Evolutionary conservation across 441 rosid genomes (phyloP).

Genomic region (Populus tomentosa): DNA sequence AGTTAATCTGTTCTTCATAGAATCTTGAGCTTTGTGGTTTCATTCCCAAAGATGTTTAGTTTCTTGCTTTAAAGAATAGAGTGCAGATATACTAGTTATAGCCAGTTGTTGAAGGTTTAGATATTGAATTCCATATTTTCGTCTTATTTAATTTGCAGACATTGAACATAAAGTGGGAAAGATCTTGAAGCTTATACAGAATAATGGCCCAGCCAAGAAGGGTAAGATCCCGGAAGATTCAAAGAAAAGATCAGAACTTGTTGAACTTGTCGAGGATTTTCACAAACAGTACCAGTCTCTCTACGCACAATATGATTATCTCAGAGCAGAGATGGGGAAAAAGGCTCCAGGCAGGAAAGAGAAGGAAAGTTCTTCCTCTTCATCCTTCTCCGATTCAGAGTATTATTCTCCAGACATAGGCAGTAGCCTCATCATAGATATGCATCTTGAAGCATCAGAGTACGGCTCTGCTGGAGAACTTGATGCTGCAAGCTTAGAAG

Average conservation of each 20-base stretch:
- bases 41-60: not conserved
- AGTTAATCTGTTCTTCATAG: not conserved
- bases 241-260: conserved; percentile 44
- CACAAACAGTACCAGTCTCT: conserved; percentile 61
- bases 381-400: conserved; percentile 48
- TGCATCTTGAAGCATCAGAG: not conserved
- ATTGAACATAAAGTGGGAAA: conserved; percentile 46
- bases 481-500: conserved; percentile 15
- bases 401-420: conserved; percentile 65
- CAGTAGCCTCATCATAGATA: not conserved
- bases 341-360: conserved; percentile 22
- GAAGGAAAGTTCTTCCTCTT: conserved; percentile 19
- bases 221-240: conserved; percentile 34
- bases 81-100: too few species aligned
- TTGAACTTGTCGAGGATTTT: conserved; percentile 53
- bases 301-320: conserved; percentile 28
- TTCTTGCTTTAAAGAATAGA: not conserved
- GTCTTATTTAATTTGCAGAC: conserved; percentile 38
- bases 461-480: conserved; percentile 13
- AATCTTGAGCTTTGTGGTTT: not conserved
- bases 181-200: conserved; percentile 57
- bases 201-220: conserved; percentile 32
- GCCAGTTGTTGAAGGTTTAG: not conserved
- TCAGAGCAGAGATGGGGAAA: conserved; percentile 31
- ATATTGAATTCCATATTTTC: not conserved